phyloP scores from a whole-genome alignment of 2,329 filamentous ascomycete species.

The Diaporthe caulivora region DNA sequence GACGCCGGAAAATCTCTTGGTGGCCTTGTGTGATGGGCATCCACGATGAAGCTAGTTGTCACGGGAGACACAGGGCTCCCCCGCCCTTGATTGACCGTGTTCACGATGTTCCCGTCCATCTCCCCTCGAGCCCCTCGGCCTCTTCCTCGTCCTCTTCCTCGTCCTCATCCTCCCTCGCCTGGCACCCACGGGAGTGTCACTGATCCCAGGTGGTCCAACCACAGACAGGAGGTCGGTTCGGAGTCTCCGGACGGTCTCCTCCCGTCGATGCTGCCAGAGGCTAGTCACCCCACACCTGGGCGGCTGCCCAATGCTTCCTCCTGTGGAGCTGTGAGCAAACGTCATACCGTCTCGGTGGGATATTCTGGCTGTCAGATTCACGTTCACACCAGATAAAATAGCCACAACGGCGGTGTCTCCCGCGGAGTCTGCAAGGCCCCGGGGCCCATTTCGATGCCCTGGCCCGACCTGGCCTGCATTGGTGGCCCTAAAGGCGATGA shows the following conservation, averaged over 20 bases:
- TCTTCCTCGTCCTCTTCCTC: neutral
- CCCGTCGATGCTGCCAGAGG: constrained; percentile 3
- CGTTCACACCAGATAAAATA: neutral
- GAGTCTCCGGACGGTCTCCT: constrained; percentile 1
- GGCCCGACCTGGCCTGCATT: neutral
- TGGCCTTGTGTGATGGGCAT: constrained; percentile 16
- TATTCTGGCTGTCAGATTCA: neutral
- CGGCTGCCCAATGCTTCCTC: constrained; percentile 25
- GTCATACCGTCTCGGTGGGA: constrained; percentile 23
- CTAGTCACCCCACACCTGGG: constrained; percentile 16
- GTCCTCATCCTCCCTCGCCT: neutral
- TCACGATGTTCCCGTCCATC: neutral
- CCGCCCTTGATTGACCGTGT: constrained; percentile 1
- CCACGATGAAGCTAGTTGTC: constrained; percentile 9
- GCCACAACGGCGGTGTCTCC: constrained; percentile 32
- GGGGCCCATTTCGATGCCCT: constrained; percentile 5
- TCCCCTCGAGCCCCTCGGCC: neutral
- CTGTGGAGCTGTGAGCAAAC: constrained; percentile 22
- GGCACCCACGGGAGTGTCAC: neutral
- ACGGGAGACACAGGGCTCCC: constrained; percentile 20
- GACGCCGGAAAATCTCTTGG: neutral
- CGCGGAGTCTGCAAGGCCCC: constrained; percentile 15
- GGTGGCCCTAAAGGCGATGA: constrained; percentile 10
- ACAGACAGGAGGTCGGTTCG: constrained; percentile 13
- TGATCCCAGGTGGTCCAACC: constrained; percentile 10